Evolutionary conservation across 768 basidiomycete species (phyloP).

Genomic region (Phaeotremella skinneri): DNA sequence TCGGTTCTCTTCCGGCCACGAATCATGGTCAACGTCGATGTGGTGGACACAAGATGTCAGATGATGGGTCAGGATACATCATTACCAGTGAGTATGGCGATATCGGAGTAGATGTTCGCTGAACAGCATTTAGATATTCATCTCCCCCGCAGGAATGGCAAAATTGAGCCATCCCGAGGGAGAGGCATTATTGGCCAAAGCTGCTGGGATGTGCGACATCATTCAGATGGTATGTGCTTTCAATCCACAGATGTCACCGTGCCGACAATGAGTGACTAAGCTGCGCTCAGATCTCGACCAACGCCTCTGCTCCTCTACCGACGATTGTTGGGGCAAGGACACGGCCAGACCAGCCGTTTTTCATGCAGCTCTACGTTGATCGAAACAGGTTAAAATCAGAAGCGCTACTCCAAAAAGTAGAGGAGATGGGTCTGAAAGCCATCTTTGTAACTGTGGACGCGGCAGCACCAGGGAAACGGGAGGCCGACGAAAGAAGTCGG

Average conservation of each 20-base stretch:
- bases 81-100: conserved; percentile 38
- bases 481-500: conserved; percentile 49
- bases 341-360: conserved; percentile 42
- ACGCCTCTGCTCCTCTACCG: conserved; percentile 50
- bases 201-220: conserved; percentile 42
- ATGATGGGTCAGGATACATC: conserved; percentile 50
- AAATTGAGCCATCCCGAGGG: conserved; percentile 52
- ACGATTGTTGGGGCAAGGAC: conserved; percentile 39
- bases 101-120: not conserved
- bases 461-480: conserved; percentile 49
- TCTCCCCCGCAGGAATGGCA: conserved; percentile 54
- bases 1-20: conserved; percentile 51
- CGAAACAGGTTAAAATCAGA: conserved; percentile 49
- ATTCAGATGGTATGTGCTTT: conserved; percentile 47
- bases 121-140: conserved; percentile 41
- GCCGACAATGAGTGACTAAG: not conserved
- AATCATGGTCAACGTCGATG: conserved; percentile 48
- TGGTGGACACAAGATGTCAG: conserved; percentile 43
- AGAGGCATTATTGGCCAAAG: conserved; percentile 48
- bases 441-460: conserved; percentile 52
- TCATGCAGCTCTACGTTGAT: conserved; percentile 53
- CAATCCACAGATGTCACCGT: not conserved
- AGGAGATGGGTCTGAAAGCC: conserved; percentile 46
- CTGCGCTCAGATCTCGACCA: conserved; percentile 48
- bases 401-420: conserved; percentile 42